Conservation (phyloP, 2,329 filamentous ascomycete genomes). For the Thermothelomyces thermophilus region DNA sequence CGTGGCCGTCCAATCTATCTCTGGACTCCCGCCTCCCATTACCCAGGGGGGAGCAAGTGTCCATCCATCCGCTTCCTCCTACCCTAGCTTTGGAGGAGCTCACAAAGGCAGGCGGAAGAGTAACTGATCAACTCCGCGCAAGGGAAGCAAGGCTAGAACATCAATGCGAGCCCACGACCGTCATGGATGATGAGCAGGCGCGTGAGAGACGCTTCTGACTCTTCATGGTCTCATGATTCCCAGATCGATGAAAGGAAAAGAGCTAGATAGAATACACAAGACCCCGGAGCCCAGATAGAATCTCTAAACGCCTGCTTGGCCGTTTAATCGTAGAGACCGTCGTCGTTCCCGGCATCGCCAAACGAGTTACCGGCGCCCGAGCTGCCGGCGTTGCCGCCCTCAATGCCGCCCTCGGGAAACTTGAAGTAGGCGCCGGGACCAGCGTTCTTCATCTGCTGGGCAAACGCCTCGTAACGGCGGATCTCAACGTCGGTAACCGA, state of each 20-base stretch:
- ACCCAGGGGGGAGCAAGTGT: too few species aligned
- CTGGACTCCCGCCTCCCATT: too few species aligned
- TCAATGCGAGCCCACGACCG: too few species aligned
- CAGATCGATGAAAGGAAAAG: slow-evolving; percentile 25
- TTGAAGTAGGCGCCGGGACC: slow-evolving; percentile 97
- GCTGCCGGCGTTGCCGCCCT: slow-evolving; percentile 64
- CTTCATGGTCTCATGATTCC: slow-evolving; percentile 3
- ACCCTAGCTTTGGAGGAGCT: too few species aligned
- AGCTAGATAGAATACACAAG: slow-evolving; percentile 45
- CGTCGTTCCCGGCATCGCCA: slow-evolving; percentile 85
- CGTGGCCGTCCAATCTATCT: too few species aligned
- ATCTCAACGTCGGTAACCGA: slow-evolving; percentile 97
- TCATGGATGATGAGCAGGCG: not conserved
- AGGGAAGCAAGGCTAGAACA: too few species aligned
- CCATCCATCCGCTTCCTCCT: too few species aligned
- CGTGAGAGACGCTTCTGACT: too few species aligned
- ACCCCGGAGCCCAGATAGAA: not conserved
- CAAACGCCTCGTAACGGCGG: slow-evolving; percentile 94
- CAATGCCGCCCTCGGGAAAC: slow-evolving; percentile 68
- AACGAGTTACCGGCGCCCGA: slow-evolving; percentile 58
- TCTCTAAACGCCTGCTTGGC: not conserved
- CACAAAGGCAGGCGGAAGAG: too few species aligned
- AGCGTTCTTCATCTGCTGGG: slow-evolving; percentile 98
- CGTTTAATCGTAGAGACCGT: slow-evolving; percentile 89
- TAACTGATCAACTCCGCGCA: too few species aligned